Evolutionary conservation across 805 yeast genomes (phyloP), one percentile per base, ranked within the genome.

Genomic region (Candida odintsovae): DNA sequence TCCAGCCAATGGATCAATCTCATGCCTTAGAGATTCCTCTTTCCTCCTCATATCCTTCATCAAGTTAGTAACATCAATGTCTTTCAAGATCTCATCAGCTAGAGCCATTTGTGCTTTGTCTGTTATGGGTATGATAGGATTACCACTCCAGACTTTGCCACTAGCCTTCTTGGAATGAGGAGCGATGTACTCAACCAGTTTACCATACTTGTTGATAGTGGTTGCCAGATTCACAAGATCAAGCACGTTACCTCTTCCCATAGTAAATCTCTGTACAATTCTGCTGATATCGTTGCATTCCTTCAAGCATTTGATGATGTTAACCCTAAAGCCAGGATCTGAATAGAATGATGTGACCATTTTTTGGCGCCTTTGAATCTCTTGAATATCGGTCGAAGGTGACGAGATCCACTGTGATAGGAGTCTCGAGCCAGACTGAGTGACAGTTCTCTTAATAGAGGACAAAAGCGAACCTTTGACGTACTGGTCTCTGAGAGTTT

Each of bases 341-440:
- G 58, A 59, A 29, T 61, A 46, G 39, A 84, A 75, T 4, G 67
- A 58, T 7, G 62, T 60, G 0, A 86, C 83, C 12, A 75, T 54
- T 16, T 65, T 66, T 41, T 81, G 87, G 23, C 99, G 69, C 18
- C 61, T 56, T 16, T 62, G 62, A 13, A 94, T 79, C 50, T 78
- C 85, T 0, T 59, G 55, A 0, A 76, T 56, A 55, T 83, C 76
- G 10, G 84, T 73, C 0, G 87, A 74, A 0, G 99, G 99, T 2
- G 88, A 80, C 22, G 86, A 73, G 5, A 92, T 66, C 97, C 97
- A 89, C 44, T 82, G 81, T 8, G 83, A 76, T 12, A 94, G 66
- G n/a, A 86, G 58, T 38, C 98, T 69, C 0, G 95, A 69, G 0
- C 98, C 98, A 0, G 94, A 81, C 1, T 83, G 73, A 0, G 98